Evolutionary conservation across 768 basidiomycete genomes (phyloP), one percentile per base, ranked within the genome.

Genomic region (Lactarius hatsudake): DNA sequence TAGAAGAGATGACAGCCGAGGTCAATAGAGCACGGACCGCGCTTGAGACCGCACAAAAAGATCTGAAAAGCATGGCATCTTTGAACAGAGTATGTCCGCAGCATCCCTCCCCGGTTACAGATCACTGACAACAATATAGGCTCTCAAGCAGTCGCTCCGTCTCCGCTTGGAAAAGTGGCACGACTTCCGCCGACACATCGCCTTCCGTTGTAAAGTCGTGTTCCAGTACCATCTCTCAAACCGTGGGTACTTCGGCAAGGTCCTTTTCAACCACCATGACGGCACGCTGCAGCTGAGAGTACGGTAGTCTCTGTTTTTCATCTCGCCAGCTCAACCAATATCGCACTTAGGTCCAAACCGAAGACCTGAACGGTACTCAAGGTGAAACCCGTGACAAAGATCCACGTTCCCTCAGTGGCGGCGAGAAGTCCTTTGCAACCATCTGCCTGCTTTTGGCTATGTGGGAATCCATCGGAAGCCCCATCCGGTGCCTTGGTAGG

Each of bases 381-480:
- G 83, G 80, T 4, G 78, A 70, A 32, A 72, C 74, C 28, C 81
- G 83, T 40, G 91, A 93, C 71, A 94, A 94, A 76, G 91, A 95
- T 73, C 90, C 94, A 4, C 87, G 87, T 43, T 90, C 90, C 36
- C 81, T 96, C 20, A 93, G 91, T 71, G 96, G 96, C 57, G 96
- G 96, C 45, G 96, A 98, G 76, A 96, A 97, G 77, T 96, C 93
- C 8, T 99, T 97, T 78, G 92, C 95, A 7, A 98, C 96, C 0
- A 94, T 98, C 69, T 96, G 94, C 71, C 77, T 99, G 61, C 80
- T 99, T 57, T 80, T 98, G n/a, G 89, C 97, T 5, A 81, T 99
- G 55, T 99, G 97, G 97, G 93, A 97, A 73, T 89, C 93, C 18
- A 94, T 96, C 64, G 90, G 92, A 0, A 96, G 96, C 74, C 97